Evolutionary conservation across 2,329 filamentous ascomycete species (phyloP).

Genomic region (Trichoderma oligosporum): DNA sequence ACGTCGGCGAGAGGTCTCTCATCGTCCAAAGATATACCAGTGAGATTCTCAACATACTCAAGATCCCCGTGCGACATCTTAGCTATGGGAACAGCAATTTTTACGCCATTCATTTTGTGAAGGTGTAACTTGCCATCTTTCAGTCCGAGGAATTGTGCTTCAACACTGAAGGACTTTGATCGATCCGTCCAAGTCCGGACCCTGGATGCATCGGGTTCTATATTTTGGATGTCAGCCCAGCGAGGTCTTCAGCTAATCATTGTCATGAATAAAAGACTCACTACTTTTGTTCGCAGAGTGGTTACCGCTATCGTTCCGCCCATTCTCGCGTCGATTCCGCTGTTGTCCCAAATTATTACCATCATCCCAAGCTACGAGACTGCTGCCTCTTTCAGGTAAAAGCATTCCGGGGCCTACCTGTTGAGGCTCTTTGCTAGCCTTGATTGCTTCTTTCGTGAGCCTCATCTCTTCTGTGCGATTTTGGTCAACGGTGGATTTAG

Average conservation of each 20-base stretch:
- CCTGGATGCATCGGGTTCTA: conserved; percentile 79
- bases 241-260: not conserved
- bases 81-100: conserved; percentile 89
- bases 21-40: conserved; percentile 87
- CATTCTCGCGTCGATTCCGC: conserved; percentile 67
- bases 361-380: conserved; percentile 64
- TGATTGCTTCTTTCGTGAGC: conserved; percentile 74
- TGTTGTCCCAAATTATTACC: conserved; percentile 67
- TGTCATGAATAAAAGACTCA: conserved; percentile 43
- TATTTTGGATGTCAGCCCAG: not conserved
- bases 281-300: conserved; percentile 64
- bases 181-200: conserved; percentile 93
- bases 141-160: conserved; percentile 91
- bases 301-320: conserved; percentile 51
- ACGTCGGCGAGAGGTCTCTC: conserved; percentile 91
- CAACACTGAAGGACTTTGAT: conserved; percentile 92
- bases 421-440: conserved; percentile 53
- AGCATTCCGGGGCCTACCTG: conserved; percentile 72
- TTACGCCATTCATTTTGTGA: conserved; percentile 96
- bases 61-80: conserved; percentile 97
- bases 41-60: conserved; percentile 85
- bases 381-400: conserved; percentile 76
- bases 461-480: conserved; percentile 76
- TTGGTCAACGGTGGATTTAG: conserved; percentile 69
- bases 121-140: conserved; percentile 96